phyloP scores from a whole-genome alignment of 257 asterid species.

The Solanum neorickii region DNA sequence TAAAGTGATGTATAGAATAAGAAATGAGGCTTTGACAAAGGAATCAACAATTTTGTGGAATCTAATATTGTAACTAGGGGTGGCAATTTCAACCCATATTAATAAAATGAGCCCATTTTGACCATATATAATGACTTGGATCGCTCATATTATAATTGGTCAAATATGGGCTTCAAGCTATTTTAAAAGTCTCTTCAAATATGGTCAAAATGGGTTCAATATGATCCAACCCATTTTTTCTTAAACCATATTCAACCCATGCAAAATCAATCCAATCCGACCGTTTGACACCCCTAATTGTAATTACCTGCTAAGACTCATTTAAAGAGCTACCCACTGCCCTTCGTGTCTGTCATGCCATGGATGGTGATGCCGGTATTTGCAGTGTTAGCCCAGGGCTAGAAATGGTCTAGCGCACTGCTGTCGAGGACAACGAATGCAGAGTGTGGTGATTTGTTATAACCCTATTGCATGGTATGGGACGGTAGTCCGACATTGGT shows the following conservation, averaged over 20 bases:
- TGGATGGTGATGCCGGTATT: not conserved
- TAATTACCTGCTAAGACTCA: not conserved
- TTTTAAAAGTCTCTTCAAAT: too few relatives aligned
- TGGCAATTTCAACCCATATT: too few relatives aligned
- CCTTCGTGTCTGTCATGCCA: not conserved
- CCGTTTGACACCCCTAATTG: not conserved
- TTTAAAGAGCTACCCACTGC: not conserved
- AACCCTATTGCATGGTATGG: not conserved
- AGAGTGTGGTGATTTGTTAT: not conserved
- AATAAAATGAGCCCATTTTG: too few relatives aligned
- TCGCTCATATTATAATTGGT: too few relatives aligned
- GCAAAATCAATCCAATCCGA: too few relatives aligned
- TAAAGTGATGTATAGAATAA: not conserved
- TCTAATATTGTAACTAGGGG: not conserved
- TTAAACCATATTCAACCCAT: too few relatives aligned
- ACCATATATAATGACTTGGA: too few relatives aligned
- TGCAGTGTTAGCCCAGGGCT: not conserved
- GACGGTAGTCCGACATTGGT: not conserved
- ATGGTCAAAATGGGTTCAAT: too few relatives aligned
- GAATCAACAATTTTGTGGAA: not conserved
- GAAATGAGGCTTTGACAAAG: not conserved
- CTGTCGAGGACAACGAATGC: not conserved
- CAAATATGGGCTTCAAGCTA: too few relatives aligned
- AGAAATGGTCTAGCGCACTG: not conserved
- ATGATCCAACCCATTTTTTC: too few relatives aligned